phyloP scores from a whole-genome alignment of 148 eudicot genomes.

The Drosera capensis region DNA sequence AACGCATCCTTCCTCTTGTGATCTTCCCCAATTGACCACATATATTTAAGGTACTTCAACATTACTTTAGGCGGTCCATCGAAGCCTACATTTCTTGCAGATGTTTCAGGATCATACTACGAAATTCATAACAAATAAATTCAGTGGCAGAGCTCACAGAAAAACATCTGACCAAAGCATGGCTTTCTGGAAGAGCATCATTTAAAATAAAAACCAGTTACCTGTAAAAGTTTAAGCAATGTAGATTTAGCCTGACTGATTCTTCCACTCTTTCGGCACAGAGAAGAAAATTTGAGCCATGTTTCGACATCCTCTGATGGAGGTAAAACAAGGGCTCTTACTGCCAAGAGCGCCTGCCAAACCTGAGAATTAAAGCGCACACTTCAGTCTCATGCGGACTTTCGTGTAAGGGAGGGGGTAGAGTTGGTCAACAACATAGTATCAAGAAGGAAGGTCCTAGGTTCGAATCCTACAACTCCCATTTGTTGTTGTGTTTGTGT shows the following conservation, averaged over 20 bases:
- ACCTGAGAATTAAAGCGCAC: slow-evolving; percentile 32
- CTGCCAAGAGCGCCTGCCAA: slow-evolving; percentile 89
- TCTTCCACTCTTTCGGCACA: slow-evolving; percentile 86
- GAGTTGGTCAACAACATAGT: no score
- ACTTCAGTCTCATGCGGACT: no score
- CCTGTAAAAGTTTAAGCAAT: slow-evolving; percentile 80
- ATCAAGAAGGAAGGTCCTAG: no score
- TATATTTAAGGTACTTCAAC: slow-evolving; percentile 79
- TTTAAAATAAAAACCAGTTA: slow-evolving; percentile 4
- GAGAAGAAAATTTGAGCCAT: slow-evolving; percentile 90
- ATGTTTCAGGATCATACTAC: slow-evolving; percentile 90
- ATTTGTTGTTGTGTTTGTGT: no score
- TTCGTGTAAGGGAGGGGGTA: no score
- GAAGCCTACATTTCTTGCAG: slow-evolving; percentile 48
- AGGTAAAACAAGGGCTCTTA: slow-evolving; percentile 86
- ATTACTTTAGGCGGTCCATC: slow-evolving; percentile 91
- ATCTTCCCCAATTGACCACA: slow-evolving; percentile 96
- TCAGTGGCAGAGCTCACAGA: not conserved
- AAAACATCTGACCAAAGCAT: not conserved
- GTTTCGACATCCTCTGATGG: slow-evolving; percentile 87
- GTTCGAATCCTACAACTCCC: no score
- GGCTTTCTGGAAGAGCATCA: not conserved
- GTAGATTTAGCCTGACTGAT: slow-evolving; percentile 91
- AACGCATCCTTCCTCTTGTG: slow-evolving; percentile 89
- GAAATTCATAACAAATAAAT: slow-evolving; percentile 6